Conservation (phyloP, 495 filamentous ascomycete genomes). For the Talaromyces proteolyticus region DNA sequence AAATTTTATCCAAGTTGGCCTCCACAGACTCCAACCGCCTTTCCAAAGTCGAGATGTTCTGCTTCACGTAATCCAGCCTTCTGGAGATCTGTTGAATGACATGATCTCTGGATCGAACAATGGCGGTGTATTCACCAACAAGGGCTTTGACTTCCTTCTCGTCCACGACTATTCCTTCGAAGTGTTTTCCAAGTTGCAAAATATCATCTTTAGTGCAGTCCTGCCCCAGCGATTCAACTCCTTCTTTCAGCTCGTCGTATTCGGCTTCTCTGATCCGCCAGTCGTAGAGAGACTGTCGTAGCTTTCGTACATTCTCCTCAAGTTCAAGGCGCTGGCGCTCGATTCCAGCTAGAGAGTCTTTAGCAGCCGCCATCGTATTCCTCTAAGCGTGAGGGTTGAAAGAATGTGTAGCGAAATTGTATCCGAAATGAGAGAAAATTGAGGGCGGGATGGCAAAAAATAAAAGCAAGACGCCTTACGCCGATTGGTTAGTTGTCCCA, state of each 20-base stretch:
- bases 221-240: slow-evolving; percentile 52
- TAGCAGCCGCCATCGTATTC: slow-evolving; percentile 25
- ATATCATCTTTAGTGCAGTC: slow-evolving; percentile 46
- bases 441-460: too few relatives aligned
- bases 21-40: slow-evolving; percentile 65
- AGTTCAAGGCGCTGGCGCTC: slow-evolving; percentile 71
- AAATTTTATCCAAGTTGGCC: slow-evolving; percentile 45
- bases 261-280: slow-evolving; percentile 90
- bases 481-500: slow-evolving; percentile 22
- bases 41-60: slow-evolving; percentile 61
- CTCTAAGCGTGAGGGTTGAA: neutral
- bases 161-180: slow-evolving; percentile 48
- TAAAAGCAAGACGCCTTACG: too few relatives aligned
- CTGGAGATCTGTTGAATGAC: slow-evolving; percentile 65
- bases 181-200: slow-evolving; percentile 38
- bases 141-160: slow-evolving; percentile 45
- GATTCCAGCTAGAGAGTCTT: slow-evolving; percentile 37
- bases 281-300: slow-evolving; percentile 69
- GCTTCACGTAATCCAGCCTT: slow-evolving; percentile 80
- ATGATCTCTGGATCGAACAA: slow-evolving; percentile 45
- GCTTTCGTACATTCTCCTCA: slow-evolving; percentile 67
- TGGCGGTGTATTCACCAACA: slow-evolving; percentile 24
- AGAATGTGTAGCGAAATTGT: too few relatives aligned
- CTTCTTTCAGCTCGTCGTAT: slow-evolving; percentile 82
- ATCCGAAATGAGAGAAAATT: slow-evolving; percentile 3